Evolutionary conservation across 176 grass and related monocot species (phyloP).

Genomic region (Pontederia paniculata): DNA sequence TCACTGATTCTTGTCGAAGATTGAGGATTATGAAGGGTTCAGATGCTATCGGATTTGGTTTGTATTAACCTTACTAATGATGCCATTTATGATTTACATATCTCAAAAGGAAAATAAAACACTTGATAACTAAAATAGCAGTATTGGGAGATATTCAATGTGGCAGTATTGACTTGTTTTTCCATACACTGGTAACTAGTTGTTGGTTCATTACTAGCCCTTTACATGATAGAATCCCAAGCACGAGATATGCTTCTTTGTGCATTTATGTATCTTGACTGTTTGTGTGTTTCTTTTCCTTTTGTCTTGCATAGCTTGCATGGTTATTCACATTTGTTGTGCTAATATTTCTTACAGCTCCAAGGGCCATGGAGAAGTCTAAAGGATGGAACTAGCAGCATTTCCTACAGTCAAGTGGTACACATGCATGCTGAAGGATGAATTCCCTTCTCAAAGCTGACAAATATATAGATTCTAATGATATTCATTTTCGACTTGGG

Average conservation of each 20-base stretch:
- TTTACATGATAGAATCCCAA: too few species aligned
- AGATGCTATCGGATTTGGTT: slow-evolving; percentile 57
- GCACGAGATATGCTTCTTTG: too few species aligned
- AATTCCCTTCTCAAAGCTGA: not conserved
- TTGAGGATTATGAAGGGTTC: slow-evolving; percentile 62
- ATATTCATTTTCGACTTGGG: too few species aligned
- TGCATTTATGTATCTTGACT: not conserved
- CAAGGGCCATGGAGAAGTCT: slow-evolving; percentile 14
- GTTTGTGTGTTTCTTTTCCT: not conserved
- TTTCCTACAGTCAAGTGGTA: not conserved
- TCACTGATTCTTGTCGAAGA: slow-evolving; percentile 45
- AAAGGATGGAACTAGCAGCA: slow-evolving; percentile 7
- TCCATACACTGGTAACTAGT: too few species aligned
- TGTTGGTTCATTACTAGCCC: too few species aligned
- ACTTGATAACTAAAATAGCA: not conserved
- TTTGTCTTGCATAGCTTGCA: not conserved
- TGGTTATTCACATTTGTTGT: not conserved
- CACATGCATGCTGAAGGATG: not conserved
- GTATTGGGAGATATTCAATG: too few species aligned
- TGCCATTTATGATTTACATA: not conserved
- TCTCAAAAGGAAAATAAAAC: not conserved
- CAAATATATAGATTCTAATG: not conserved
- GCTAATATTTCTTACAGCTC: slow-evolving; percentile 5
- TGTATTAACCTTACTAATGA: not conserved
- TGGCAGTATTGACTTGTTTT: too few species aligned